phyloP scores from a whole-genome alignment of 2,329 filamentous ascomycete genomes.

The Zalaria obscura region DNA sequence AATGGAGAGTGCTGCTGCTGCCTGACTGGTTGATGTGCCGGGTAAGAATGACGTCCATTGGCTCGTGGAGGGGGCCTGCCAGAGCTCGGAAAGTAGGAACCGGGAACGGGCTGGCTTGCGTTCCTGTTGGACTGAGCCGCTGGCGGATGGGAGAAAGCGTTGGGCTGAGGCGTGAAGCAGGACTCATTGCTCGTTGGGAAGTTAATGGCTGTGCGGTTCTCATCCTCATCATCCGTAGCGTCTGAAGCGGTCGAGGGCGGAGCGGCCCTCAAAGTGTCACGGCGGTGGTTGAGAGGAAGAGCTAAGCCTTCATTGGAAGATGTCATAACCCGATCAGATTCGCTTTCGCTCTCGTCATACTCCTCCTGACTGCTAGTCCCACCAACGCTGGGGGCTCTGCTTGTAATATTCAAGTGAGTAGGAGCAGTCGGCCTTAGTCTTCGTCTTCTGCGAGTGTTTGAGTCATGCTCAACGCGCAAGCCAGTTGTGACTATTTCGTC shows the following conservation, averaged over 20 bases:
- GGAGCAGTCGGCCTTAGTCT: conserved; percentile 26
- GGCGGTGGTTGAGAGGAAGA: conserved; percentile 2
- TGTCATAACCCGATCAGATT: conserved; percentile 59
- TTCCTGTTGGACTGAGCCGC: conserved; percentile 34
- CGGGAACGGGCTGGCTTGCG: conserved; percentile 32
- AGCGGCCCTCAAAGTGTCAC: conserved; percentile 7
- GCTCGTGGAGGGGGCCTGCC: conserved; percentile 16
- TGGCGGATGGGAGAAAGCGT: conserved; percentile 79
- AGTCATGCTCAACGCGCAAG: conserved; percentile 56
- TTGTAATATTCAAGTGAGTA: conserved; percentile 24
- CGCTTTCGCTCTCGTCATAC: conserved; percentile 85
- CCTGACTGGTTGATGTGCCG: conserved; percentile 18
- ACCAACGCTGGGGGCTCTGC: conserved; percentile 30
- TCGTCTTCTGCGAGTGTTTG: conserved; percentile 45
- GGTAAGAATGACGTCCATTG: conserved; percentile 17
- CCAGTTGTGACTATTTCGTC: conserved; percentile 90
- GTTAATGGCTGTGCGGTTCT: conserved; percentile 72
- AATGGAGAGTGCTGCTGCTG: conserved; percentile 41
- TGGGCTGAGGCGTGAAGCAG: conserved; percentile 73
- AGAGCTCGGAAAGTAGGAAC: conserved; percentile 27
- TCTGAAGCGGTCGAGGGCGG: conserved; percentile 22
- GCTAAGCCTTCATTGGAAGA: conserved; percentile 44
- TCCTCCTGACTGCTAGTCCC: conserved; percentile 73
- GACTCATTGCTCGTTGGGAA: conserved; percentile 34
- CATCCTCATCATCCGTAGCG: conserved; percentile 47